Conservation (phyloP, 345 rosid species). For the Hibiscus mutabilis region DNA sequence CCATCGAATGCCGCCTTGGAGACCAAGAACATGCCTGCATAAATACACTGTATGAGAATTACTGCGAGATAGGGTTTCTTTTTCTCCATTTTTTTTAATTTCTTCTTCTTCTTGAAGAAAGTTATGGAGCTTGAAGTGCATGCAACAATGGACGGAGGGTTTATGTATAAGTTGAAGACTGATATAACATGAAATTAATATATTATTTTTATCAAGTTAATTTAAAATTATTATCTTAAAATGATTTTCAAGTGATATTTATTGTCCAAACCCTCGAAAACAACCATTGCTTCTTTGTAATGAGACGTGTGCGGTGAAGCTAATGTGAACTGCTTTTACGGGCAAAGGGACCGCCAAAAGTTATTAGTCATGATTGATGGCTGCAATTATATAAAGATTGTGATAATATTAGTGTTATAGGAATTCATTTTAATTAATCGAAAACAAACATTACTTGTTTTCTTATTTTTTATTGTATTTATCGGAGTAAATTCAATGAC, state of each 20-base stretch:
- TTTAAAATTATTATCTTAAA: too few relatives aligned
- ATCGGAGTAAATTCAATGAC: too few relatives aligned
- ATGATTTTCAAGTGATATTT: too few relatives aligned
- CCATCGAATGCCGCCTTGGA: slow-evolving; percentile 80
- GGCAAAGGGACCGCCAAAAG: slow-evolving; percentile 11
- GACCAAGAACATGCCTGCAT: slow-evolving; percentile 79
- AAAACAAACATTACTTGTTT: too few relatives aligned
- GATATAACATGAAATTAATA: too few relatives aligned
- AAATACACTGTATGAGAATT: slow-evolving; percentile 52
- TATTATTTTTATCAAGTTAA: too few relatives aligned
- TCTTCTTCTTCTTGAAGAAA: not conserved
- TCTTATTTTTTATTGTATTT: too few relatives aligned
- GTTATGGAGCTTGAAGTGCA: not conserved
- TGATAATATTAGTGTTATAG: too few relatives aligned
- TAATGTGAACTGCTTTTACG: not conserved
- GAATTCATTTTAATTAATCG: too few relatives aligned
- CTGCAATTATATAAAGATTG: not conserved
- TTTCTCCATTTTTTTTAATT: slow-evolving; percentile 24
- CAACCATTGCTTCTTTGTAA: not conserved
- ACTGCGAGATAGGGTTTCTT: slow-evolving; percentile 55
- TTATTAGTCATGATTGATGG: not conserved
- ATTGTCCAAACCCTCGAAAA: not conserved
- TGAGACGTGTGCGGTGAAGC: slow-evolving; percentile 21
- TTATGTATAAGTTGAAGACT: not conserved
- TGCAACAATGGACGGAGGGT: slow-evolving; percentile 1